phyloP scores from a whole-genome alignment of 345 rosid genomes.

The Lepidium aucheri region DNA sequence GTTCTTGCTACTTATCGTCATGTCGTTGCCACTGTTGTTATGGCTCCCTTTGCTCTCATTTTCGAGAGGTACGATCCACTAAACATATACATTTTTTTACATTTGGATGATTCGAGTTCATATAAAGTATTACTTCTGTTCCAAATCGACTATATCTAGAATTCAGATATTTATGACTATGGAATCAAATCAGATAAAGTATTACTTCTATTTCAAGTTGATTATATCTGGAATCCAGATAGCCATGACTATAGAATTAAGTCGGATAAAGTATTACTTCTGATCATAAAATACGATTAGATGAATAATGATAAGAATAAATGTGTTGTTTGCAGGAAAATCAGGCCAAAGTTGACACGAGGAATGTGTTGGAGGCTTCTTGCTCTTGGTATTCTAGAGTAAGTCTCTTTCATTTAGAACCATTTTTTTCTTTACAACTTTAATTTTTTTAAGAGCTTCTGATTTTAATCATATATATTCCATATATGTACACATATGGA shows the following conservation, averaged over 20 bases:
- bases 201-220: no score
- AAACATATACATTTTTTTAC: not conserved
- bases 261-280: no score
- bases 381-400: slow-evolving; percentile 78
- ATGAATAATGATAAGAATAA: not conserved
- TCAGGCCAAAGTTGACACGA: slow-evolving; percentile 80
- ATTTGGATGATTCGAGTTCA: no score
- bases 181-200: no score
- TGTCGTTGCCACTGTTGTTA: slow-evolving; percentile 51
- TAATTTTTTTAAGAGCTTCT: not conserved
- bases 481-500: not conserved
- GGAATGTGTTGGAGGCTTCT: slow-evolving; percentile 59
- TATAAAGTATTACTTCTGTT: no score
- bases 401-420: slow-evolving; percentile 24
- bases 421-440: slow-evolving; percentile 9
- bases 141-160: no score
- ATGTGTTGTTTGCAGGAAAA: slow-evolving; percentile 46
- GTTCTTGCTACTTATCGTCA: slow-evolving; percentile 73
- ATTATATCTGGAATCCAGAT: no score
- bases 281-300: no score
- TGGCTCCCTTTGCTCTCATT: slow-evolving; percentile 79
- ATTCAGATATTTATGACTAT: no score
- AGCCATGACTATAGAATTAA: no score
- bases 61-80: slow-evolving; percentile 55
- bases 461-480: not conserved